Conservation (phyloP, 805 yeast genomes). For the Zygosaccharomyces bailii region DNA sequence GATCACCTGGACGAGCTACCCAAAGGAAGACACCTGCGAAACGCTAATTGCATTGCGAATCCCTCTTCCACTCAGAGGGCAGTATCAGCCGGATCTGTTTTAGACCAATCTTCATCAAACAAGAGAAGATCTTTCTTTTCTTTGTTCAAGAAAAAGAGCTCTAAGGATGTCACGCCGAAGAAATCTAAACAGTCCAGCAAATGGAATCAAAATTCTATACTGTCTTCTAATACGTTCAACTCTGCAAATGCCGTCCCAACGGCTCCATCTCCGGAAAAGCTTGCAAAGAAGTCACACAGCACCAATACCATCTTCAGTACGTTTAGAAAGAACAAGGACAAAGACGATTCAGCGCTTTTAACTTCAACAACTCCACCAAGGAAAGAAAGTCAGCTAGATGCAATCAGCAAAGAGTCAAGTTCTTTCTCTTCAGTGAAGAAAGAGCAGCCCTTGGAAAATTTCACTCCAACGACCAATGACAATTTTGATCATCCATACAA, state of each 20-base stretch:
- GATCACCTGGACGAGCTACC: background rate
- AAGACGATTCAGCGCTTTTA: conserved; percentile 2
- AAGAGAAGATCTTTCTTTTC: conserved; percentile 29
- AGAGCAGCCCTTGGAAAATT: background rate
- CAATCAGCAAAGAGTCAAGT: conserved; percentile 5
- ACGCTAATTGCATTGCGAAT: conserved; percentile 1
- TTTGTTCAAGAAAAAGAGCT: conserved; percentile 30
- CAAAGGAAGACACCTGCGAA: conserved; percentile 11
- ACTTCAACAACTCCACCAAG: conserved; percentile 2
- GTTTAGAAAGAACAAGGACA: conserved; percentile 23
- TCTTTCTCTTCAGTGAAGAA: conserved; percentile 4
- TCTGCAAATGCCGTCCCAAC: conserved; percentile 9
- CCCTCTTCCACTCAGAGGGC: conserved; percentile 14
- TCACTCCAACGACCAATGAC: background rate
- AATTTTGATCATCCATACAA: too few relatives aligned
- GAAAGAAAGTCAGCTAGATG: conserved; percentile 4
- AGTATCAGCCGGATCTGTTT: conserved; percentile 13
- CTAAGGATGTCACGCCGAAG: conserved; percentile 8
- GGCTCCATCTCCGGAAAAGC: conserved; percentile 20
- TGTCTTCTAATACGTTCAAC: conserved; percentile 20
- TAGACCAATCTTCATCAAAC: conserved; percentile 8
- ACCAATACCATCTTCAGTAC: conserved; percentile 31
- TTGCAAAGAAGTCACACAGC: conserved; percentile 30
- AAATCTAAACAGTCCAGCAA: background rate
- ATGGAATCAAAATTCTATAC: conserved; percentile 10